phyloP scores from a whole-genome alignment of 78 protist genomes.

The Dictyostelium citrinum region DNA sequence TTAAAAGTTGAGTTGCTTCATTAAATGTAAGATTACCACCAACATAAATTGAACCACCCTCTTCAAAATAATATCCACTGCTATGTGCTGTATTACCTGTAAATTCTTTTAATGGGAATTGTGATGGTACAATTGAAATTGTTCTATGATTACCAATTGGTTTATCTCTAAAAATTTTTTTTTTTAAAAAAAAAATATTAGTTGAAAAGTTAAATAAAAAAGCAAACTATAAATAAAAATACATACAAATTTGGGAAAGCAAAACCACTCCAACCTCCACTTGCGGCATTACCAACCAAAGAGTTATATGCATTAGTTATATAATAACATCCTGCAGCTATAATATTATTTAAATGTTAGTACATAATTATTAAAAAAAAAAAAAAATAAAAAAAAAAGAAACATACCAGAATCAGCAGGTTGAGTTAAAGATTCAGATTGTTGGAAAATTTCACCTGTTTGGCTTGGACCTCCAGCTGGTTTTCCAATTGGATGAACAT shows the following conservation, averaged over 20 bases:
- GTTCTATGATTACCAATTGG: slow-evolving; percentile 61
- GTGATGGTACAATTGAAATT: slow-evolving; percentile 14
- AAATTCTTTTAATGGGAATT: slow-evolving; percentile 57
- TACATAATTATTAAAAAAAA: slow-evolving; percentile 36
- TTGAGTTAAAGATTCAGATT: slow-evolving; percentile 23
- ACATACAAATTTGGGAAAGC: slow-evolving; percentile 78
- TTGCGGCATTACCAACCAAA: slow-evolving; percentile 77
- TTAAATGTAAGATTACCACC: slow-evolving; percentile 20
- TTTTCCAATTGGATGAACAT: slow-evolving; percentile 69
- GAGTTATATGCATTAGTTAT: slow-evolving; percentile 84
- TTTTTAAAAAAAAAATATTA: not conserved
- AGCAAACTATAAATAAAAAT: not conserved
- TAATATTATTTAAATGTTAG: not conserved
- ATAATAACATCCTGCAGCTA: slow-evolving; percentile 84
- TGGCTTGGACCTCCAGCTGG: slow-evolving; percentile 68
- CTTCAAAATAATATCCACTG: slow-evolving; percentile 60
- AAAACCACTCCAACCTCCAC: slow-evolving; percentile 78
- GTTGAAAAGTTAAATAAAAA: not conserved
- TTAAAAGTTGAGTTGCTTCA: not conserved
- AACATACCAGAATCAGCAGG: slow-evolving; percentile 86
- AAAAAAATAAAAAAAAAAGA: slow-evolving; percentile 56
- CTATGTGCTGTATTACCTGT: slow-evolving; percentile 84
- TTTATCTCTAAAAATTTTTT: not conserved
- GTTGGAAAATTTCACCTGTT: slow-evolving; percentile 43
- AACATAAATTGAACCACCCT: slow-evolving; percentile 79